Conservation (phyloP, 805 yeast genomes). For the Saturnispora dispora region DNA sequence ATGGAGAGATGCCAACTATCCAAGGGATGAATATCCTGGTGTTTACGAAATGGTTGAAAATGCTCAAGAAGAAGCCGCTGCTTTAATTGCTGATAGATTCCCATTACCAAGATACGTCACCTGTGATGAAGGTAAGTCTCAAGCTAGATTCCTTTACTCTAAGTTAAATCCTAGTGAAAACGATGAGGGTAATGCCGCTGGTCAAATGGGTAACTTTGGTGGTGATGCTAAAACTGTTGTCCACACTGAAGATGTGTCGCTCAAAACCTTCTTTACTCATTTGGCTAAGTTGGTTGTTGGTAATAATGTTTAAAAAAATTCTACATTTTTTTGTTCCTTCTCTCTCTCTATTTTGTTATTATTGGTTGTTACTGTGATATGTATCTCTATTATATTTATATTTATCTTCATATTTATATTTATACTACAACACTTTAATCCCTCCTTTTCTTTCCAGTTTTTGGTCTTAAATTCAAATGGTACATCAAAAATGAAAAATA, state of each 20-base stretch:
- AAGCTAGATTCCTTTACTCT: constrained; percentile 91
- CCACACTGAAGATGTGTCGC: constrained; percentile 90
- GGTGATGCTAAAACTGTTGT: constrained; percentile 59
- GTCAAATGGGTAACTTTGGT: constrained; percentile 38
- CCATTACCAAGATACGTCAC: constrained; percentile 97
- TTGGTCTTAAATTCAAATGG: neutral
- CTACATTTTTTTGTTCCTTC: neutral
- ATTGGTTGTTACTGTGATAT: neutral
- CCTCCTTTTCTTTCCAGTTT: neutral
- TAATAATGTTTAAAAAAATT: constrained; percentile 16
- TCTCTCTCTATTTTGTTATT: neutral
- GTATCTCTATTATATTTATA: neutral
- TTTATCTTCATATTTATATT: neutral
- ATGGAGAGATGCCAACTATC: constrained; percentile 95
- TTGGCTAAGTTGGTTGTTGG: constrained; percentile 82
- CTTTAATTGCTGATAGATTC: constrained; percentile 83
- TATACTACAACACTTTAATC: neutral
- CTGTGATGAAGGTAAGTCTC: constrained; percentile 97
- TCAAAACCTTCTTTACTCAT: constrained; percentile 93
- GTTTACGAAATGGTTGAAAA: constrained; percentile 80
- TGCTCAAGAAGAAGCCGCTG: constrained; percentile 89
- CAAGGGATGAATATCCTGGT: constrained; percentile 83
- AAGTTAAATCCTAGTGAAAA: constrained; percentile 91
- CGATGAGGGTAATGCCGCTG: constrained; percentile 35
- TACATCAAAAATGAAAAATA: neutral